A percentile compares a stretch with the other conserved stretches of the same genome.
Conservation (phyloP, 768 basidiomycete genomes). For the Serpula lacrymans region DNA sequence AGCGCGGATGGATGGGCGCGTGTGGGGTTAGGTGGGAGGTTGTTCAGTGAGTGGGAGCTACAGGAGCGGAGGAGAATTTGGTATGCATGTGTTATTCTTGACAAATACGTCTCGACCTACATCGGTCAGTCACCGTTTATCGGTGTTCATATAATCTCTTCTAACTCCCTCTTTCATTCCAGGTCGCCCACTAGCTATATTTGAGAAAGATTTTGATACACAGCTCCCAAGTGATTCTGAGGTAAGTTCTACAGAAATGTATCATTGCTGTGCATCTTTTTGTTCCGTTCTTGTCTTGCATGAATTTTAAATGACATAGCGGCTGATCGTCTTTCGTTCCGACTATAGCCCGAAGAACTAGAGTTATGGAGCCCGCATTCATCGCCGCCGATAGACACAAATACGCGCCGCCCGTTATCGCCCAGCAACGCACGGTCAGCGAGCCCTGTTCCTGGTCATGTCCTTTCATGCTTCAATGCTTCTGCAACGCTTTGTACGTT, state of each 20-base stretch:
- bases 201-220: constrained; percentile 75
- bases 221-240: constrained; percentile 58
- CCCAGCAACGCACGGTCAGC: constrained; percentile 10
- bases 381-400: constrained; percentile 28
- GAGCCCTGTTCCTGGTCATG: constrained; percentile 40
- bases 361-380: constrained; percentile 50
- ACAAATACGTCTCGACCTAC: constrained; percentile 76
- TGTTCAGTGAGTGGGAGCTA: constrained; percentile 62
- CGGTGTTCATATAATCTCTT: constrained; percentile 5
- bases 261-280: constrained; percentile 9
- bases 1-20: constrained; percentile 76
- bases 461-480: constrained; percentile 76
- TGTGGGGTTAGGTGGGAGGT: constrained; percentile 43
- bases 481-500: constrained; percentile 67
- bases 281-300: neutral
- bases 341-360: constrained; percentile 57
- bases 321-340: too few species aligned
- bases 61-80: constrained; percentile 72
- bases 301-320: too few species aligned
- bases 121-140: constrained; percentile 46
- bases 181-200: constrained; percentile 73
- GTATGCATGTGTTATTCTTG: constrained; percentile 77
- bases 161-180: constrained; percentile 1
- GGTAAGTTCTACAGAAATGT: too few species aligned
- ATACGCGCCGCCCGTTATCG: constrained; percentile 18